Conservation (phyloP, 352 stramenopile genomes). For the Sclerospora graminicola region DNA sequence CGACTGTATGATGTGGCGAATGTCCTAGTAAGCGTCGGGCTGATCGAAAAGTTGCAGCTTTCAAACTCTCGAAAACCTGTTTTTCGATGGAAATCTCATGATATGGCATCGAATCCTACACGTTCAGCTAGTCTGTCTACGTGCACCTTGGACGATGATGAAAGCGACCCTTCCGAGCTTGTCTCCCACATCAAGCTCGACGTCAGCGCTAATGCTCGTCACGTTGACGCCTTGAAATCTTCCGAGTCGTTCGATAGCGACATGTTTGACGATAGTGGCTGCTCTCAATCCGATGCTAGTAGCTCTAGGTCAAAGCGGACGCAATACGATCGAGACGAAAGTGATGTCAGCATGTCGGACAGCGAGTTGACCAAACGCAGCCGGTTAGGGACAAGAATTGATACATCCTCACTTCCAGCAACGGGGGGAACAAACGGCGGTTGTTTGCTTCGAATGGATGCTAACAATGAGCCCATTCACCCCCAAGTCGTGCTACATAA, state of each 20-base stretch:
- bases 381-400: not conserved
- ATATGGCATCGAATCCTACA: not conserved
- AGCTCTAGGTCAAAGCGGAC: conserved; percentile 33
- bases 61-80: conserved; percentile 75
- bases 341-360: conserved; percentile 22
- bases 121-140: not conserved
- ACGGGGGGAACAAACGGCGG: not conserved
- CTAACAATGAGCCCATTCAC: conserved; percentile 32
- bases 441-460: conserved; percentile 42
- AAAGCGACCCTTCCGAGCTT: conserved; percentile 2
- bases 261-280: conserved; percentile 43
- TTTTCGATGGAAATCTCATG: conserved; percentile 67
- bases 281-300: conserved; percentile 41
- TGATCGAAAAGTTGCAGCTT: conserved; percentile 87
- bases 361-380: conserved; percentile 21
- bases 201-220: conserved; percentile 6
- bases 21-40: conserved; percentile 87
- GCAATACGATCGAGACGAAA: conserved; percentile 19
- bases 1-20: conserved; percentile 97
- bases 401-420: conserved; percentile 1
- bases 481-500: conserved; percentile 31
- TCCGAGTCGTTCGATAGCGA: conserved; percentile 57
- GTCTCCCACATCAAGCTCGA: not conserved
- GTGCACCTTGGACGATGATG: not conserved
- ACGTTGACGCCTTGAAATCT: conserved; percentile 29